Evolutionary conservation across 331 rosid species (phyloP).

Genomic region (Quercus lobata): DNA sequence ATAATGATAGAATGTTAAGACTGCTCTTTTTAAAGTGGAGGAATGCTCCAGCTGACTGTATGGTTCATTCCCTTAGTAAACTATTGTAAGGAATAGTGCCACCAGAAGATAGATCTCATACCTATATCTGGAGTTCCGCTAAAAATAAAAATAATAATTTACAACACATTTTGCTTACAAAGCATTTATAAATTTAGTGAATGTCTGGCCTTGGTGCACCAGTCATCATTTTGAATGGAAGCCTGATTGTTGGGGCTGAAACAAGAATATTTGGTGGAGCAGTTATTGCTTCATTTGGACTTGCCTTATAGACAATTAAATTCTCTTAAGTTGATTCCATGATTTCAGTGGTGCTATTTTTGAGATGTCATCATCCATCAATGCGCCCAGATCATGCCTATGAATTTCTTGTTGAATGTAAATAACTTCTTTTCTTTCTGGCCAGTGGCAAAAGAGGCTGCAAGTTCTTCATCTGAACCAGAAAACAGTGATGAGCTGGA

Average conservation of each 20-base stretch:
- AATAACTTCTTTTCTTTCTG: slow-evolving; percentile 18
- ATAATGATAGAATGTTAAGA: not conserved
- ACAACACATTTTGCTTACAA: not conserved
- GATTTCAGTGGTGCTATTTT: not conserved
- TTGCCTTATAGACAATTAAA: not conserved
- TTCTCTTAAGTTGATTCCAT: not conserved
- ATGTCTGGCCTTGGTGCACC: not conserved
- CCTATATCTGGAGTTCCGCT: not conserved
- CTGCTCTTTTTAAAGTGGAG: not conserved
- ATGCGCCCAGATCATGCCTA: not conserved
- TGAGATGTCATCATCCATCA: not conserved
- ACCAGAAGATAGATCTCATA: not conserved
- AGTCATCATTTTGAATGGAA: not conserved
- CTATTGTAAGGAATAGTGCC: not conserved
- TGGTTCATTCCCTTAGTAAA: not conserved
- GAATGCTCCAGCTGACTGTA: not conserved
- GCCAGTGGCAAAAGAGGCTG: slow-evolving; percentile 88
- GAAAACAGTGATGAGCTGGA: slow-evolving; percentile 88
- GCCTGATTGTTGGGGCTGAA: not conserved
- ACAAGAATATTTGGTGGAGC: not conserved
- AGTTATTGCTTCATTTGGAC: not conserved
- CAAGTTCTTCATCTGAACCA: slow-evolving; percentile 80
- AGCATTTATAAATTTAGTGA: not conserved
- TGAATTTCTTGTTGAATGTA: not conserved
- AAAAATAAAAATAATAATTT: not conserved